Percentiles rank a stretch among this genome's conserved stretches.
Conservation (phyloP, 345 rosid species). For the Euphorbia peplus region DNA sequence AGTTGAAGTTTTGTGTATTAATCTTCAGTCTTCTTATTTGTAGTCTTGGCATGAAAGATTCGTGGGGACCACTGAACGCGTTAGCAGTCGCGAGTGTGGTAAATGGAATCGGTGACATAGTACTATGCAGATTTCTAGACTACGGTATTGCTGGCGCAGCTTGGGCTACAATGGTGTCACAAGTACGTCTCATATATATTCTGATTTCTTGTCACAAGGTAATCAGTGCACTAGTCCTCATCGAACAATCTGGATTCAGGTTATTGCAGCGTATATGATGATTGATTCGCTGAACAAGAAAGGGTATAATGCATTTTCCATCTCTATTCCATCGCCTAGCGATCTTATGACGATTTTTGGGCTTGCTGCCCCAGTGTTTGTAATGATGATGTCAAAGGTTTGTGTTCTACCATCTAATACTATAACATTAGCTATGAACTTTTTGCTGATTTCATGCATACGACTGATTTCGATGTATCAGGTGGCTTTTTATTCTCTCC, state of each 20-base stretch:
- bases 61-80: constrained; percentile 92
- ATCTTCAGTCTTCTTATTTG: constrained; percentile 10
- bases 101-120: constrained; percentile 70
- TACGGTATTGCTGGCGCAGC: constrained; percentile 96
- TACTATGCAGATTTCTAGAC: constrained; percentile 69
- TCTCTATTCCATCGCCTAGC: constrained; percentile 55
- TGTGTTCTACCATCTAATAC: not conserved
- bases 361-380: constrained; percentile 75
- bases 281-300: constrained; percentile 62
- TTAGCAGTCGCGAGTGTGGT: constrained; percentile 65
- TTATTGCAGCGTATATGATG: constrained; percentile 84
- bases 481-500: constrained; percentile 78
- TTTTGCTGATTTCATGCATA: constrained; percentile 6
- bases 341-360: constrained; percentile 57
- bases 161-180: constrained; percentile 97
- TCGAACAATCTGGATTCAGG: constrained; percentile 32
- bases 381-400: constrained; percentile 74
- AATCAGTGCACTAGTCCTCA: not conserved
- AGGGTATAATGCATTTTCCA: constrained; percentile 61
- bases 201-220: not conserved
- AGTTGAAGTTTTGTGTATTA: not conserved
- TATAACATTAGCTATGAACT: not conserved
- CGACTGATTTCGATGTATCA: constrained; percentile 28
- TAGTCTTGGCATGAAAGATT: constrained; percentile 99
- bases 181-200: constrained; percentile 42